Evolutionary conservation across 495 filamentous ascomycete genomes (phyloP).

Genomic region (Penicillium subrubescens): DNA sequence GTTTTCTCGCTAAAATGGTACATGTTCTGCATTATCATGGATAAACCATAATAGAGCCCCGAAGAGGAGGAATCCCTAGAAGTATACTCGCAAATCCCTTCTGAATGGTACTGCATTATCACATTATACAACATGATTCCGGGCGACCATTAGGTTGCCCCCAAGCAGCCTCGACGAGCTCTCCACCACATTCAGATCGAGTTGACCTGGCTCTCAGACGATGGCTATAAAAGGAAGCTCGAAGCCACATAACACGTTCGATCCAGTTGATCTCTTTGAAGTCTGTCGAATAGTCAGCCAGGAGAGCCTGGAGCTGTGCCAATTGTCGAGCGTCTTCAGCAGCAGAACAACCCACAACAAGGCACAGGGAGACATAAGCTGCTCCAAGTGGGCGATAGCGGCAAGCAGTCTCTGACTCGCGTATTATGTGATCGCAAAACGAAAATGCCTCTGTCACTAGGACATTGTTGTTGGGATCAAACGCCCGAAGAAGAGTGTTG

Average conservation of each 20-base stretch:
- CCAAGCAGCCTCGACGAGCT: background rate
- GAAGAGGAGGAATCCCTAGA: background rate
- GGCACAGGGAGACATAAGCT: conserved; percentile 14
- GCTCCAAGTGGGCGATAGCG: conserved; percentile 22
- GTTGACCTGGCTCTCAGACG: background rate
- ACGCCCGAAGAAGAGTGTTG: conserved; percentile 31
- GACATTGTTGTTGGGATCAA: conserved; percentile 17
- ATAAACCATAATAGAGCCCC: background rate
- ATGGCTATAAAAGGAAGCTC: conserved; percentile 2
- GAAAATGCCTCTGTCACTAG: conserved; percentile 19
- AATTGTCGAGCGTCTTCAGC: conserved; percentile 13
- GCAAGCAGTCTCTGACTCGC: conserved; percentile 12
- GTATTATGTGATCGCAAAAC: conserved; percentile 25
- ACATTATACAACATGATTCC: conserved; percentile 12
- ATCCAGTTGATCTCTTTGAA: conserved; percentile 13
- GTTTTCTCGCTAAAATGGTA: background rate
- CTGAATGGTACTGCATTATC: background rate
- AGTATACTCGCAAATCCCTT: background rate
- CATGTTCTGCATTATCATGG: background rate
- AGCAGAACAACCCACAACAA: conserved; percentile 14
- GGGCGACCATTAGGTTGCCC: background rate
- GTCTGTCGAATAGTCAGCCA: conserved; percentile 16
- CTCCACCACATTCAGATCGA: background rate
- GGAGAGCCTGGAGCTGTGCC: conserved; percentile 3
- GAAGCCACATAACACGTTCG: conserved; percentile 14